Evolutionary conservation across 306 rosid genomes (phyloP), one percentile per base, ranked within the genome.

Genomic region (Trifolium dubium): DNA sequence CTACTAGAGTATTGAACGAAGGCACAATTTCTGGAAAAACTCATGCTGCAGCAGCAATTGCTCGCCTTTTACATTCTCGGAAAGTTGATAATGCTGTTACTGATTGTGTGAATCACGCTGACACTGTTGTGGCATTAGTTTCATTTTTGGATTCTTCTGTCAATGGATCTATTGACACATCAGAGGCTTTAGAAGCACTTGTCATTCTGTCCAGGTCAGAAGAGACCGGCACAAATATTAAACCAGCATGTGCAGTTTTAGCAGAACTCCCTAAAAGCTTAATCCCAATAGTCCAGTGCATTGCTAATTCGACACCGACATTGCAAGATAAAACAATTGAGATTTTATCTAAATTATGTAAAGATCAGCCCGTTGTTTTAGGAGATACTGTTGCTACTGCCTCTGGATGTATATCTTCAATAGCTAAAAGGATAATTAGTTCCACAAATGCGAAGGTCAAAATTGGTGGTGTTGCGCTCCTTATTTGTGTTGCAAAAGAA

Each of bases 171-270:
- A 85, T 71, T 81, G 79, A 86, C 77, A 83, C 87, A 44, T 84
- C 97, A 30, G 98, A 91, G 77, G 96, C 94, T 77, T 84, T 93
- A 3, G 97, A 91, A 76, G 97, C 98, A 51, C 96, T 93, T 86
- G 97, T 89, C 70, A 87, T 93, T 79, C 79, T 93, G 75, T 93
- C 97, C 77, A 84, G 91, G 77, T 91, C 94, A 19, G 90, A 64
- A 71, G 86, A 85, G 79, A 79, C 81, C 35, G 53, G 85, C 58
- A 86, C 88, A 69, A 76, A 83, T 53, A 80, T 59, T 44, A 93
- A 88, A 80, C 89, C 97, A 67, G 92, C 98, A 64, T 89, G 98
- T 96, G 89, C 92, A 78, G 86, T 93, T 81, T 91, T 93, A 62
- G 89, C 97, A 67, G 98, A 91, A 76, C 83, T 79, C 67, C 96